Base-by-base conservation (phyloP, 805 yeast genomes). In the Cyberlindnera veronae region DNA sequence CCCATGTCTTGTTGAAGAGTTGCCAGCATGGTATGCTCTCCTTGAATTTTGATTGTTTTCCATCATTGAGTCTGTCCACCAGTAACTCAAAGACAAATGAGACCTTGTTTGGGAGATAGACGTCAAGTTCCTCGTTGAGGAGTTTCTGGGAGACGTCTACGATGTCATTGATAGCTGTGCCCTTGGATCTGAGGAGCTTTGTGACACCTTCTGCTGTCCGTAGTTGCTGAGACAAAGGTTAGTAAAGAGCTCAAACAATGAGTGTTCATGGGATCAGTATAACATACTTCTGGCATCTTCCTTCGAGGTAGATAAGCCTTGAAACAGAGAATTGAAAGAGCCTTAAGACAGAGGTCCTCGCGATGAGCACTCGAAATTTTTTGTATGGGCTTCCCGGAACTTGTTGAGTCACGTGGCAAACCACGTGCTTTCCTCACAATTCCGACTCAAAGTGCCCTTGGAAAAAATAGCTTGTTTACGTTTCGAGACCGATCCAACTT, bases 11-110 rank as follows among this genome's bases (percentile, higher is more conserved):
- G 36, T 57, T 54, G 49, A 78, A 71, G 9, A 81, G 57, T 11
- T 45, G 41, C 91, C 91, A 84, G 2, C 74, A 60, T 2, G 57
- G 51, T 2, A 54, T 40, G 39, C 63, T 60, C n/a, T 41, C 54
- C 49, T 71, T 77, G 66, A 78, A 79, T 6, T 54, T 45, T 3
- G 57, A 45, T n/a, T 60, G 56, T 33, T 68, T 69, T 9, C 48
- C 44, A 41, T 79, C 85, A 41, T 73, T 72, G 52, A 83, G 58
- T 39, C 89, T 65, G 53, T 81, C 87, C 37, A 76, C 67, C 1
- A 83, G 45, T 24, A 84, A 63, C 34, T 79, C 85, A 36, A 81
- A 65, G 4, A 81, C 61, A 47, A 84, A 84, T 1, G 60, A 53
- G 18, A 71, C 69, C 39, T 64, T 64, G 41, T 79, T 74, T 8